Conservation (phyloP, 768 basidiomycete genomes). For the Naganishia vishniacii region DNA sequence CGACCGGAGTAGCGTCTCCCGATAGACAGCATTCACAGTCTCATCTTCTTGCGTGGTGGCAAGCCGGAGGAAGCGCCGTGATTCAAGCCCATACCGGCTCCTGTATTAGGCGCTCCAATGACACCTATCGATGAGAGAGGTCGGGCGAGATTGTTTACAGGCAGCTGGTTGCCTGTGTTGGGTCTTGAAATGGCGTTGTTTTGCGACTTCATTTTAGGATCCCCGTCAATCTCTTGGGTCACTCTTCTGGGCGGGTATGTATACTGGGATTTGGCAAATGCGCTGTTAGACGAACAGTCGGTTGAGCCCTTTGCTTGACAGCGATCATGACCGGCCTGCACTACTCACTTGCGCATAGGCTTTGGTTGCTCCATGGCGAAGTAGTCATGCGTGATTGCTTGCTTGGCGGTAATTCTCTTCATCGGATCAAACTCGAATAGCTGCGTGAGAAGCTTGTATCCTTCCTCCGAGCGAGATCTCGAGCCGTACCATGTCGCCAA, state of each 20-base stretch:
- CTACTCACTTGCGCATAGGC: constrained; percentile 76
- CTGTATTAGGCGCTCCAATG: background rate
- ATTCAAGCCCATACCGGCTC: background rate
- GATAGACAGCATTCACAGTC: background rate
- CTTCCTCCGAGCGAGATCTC: constrained; percentile 50
- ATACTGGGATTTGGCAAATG: constrained; percentile 62
- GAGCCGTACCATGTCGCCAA: constrained; percentile 58
- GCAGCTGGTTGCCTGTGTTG: background rate
- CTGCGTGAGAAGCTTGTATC: constrained; percentile 75
- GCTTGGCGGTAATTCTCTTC: constrained; percentile 70
- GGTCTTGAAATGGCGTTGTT: background rate
- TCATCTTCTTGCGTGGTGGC: background rate
- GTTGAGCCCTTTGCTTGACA: no score
- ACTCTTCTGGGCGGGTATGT: constrained; percentile 81
- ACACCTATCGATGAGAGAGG: background rate
- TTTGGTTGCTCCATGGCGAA: constrained; percentile 77
- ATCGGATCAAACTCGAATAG: constrained; percentile 90
- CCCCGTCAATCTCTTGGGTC: constrained; percentile 70
- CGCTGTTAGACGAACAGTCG: constrained; percentile 54
- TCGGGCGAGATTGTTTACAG: background rate
- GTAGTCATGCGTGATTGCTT: constrained; percentile 80
- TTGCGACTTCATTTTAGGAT: constrained; percentile 48
- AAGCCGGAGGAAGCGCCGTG: background rate
- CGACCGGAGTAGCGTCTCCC: background rate
- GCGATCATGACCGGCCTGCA: no score